Evolutionary conservation across 495 filamentous ascomycete species (phyloP).

Genomic region (Penicillium malachiteum): DNA sequence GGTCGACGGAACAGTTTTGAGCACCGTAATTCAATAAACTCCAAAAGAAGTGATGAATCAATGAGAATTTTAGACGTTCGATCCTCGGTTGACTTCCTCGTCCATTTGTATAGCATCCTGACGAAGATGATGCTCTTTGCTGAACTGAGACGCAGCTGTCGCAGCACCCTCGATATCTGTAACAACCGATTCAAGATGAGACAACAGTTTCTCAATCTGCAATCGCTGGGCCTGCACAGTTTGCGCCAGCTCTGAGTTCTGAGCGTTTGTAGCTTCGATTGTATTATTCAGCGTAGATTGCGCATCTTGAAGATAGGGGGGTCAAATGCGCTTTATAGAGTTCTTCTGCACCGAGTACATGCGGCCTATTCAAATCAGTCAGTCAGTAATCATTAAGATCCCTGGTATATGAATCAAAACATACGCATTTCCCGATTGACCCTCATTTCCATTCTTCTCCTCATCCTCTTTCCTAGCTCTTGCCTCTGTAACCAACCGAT

Average conservation of each 20-base stretch:
- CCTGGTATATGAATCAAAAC: slow-evolving; percentile 14
- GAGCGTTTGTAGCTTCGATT: slow-evolving; percentile 58
- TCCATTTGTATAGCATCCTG: slow-evolving; percentile 47
- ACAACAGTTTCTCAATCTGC: slow-evolving; percentile 70
- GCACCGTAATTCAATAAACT: slow-evolving; percentile 34
- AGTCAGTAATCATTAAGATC: background rate
- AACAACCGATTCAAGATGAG: slow-evolving; percentile 63
- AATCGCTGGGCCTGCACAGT: slow-evolving; percentile 64
- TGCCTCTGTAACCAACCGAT: slow-evolving; percentile 70
- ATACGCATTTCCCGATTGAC: slow-evolving; percentile 34
- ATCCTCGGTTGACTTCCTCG: slow-evolving; percentile 35
- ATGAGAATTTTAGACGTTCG: slow-evolving; percentile 15
- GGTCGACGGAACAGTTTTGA: slow-evolving; percentile 36
- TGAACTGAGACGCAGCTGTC: slow-evolving; percentile 43
- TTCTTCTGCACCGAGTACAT: slow-evolving; percentile 66
- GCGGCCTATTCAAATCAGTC: slow-evolving; percentile 54
- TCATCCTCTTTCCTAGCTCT: slow-evolving; percentile 52
- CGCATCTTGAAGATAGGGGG: slow-evolving; percentile 62
- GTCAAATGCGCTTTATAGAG: slow-evolving; percentile 70
- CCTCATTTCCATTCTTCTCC: slow-evolving; percentile 15
- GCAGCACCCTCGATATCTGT: slow-evolving; percentile 68
- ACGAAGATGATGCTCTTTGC: slow-evolving; percentile 38
- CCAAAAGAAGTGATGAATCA: background rate
- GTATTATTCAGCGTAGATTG: slow-evolving; percentile 59
- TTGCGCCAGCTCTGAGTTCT: slow-evolving; percentile 63